Base-by-base conservation (phyloP, 2,329 filamentous ascomycete genomes). In the Microdochium paspali region DNA sequence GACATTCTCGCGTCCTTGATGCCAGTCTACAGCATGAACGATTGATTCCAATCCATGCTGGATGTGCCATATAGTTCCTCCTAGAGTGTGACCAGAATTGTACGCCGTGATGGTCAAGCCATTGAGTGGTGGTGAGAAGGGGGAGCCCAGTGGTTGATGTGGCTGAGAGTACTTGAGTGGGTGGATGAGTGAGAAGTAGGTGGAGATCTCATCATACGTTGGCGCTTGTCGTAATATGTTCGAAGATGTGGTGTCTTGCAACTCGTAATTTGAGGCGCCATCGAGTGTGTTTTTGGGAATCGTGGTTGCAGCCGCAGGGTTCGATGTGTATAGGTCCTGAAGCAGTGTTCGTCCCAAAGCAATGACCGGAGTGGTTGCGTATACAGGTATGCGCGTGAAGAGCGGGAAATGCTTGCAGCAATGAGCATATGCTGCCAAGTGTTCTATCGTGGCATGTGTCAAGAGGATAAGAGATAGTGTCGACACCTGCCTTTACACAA, bases 31-130 rank as follows among this genome's bases (percentile, higher is more conserved):
- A 1, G 93, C 91, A 59, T 98, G 97, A 1, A 98, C 90, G 39
- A 98, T 91, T 1, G 90, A 96, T 64, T 98, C 93, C 61, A 96
- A 77, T 0, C 90, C 90, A 69, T 97, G 90, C 59, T 97, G 91
- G 54, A 98, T 90, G 60, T 97, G 91, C 93, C 93, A 98, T 71
- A 98, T 95, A 23, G 93, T 97, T 48, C 93, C 93, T 64, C 93
- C 93, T 0, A 97, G 78, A 0, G 91, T 96, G 62, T 96, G 91
- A 53, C 93, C 93, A 7, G 93, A 90, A 66, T 94, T 95, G 69
- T 97, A 97, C 1, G 93, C 93, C 1, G 93, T 98, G 54, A 98
- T 87, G 2, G 89, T 95, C 18, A 98, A 79, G 4, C 90, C 90
- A 56, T 93, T 90, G 15, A 96, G 73, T 1, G 91, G 86, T 3